A percentile compares a stretch with the other conserved stretches of the same genome.
Evolutionary conservation across 2,329 filamentous ascomycete genomes (phyloP).

Genomic region (Cephalotrichum gorgonifer): DNA sequence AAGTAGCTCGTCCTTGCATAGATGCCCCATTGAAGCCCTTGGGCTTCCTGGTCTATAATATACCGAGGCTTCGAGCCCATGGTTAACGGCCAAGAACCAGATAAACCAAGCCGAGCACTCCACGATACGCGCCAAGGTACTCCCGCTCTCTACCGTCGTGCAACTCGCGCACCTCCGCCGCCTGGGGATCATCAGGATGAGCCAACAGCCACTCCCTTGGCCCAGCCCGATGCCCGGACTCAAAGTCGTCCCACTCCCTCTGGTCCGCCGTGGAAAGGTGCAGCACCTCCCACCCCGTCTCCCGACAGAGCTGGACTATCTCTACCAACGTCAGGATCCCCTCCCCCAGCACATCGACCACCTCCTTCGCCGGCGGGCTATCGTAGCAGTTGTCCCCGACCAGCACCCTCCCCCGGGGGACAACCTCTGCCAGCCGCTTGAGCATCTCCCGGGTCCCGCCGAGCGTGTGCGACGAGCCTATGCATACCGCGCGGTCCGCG

Average conservation of each 20-base stretch:
- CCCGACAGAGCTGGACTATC: slow-evolving; percentile 3
- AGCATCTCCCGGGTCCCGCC: slow-evolving; percentile 9
- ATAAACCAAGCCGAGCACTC: slow-evolving; percentile 7
- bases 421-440: slow-evolving; percentile 3
- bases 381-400: slow-evolving; percentile 10
- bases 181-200: neutral
- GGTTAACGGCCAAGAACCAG: slow-evolving; percentile 8
- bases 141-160: slow-evolving; percentile 5
- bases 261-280: slow-evolving; percentile 8
- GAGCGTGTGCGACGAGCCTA: slow-evolving; percentile 9
- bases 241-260: slow-evolving; percentile 10
- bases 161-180: neutral
- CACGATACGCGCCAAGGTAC: slow-evolving; percentile 5
- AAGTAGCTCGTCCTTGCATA: too few species aligned
- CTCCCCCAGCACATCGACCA: slow-evolving; percentile 3
- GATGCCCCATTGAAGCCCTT: too few species aligned
- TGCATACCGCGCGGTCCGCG: slow-evolving; percentile 8
- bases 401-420: slow-evolving; percentile 7
- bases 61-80: too few species aligned
- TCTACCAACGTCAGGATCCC: slow-evolving; percentile 4
- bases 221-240: slow-evolving; percentile 7
- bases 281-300: slow-evolving; percentile 9
- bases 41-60: too few species aligned
- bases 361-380: slow-evolving; percentile 2
- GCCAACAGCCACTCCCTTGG: slow-evolving; percentile 7